Evolutionary conservation across 2,329 filamentous ascomycete genomes (phyloP).

Genomic region (Escovopsis weberi): DNA sequence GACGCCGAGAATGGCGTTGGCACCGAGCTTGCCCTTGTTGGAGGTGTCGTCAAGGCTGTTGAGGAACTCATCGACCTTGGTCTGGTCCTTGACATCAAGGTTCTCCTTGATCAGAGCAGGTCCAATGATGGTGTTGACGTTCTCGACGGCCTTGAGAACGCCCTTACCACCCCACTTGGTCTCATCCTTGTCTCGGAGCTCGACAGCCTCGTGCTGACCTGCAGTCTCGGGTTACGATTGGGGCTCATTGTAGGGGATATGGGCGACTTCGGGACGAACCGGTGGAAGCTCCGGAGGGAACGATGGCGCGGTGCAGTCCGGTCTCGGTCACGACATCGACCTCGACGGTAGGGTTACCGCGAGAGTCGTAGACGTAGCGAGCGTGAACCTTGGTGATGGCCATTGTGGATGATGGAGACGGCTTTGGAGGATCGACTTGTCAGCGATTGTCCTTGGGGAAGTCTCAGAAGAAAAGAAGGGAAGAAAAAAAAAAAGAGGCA

Average conservation of each 20-base stretch:
- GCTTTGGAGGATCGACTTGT: background rate
- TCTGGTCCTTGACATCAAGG: conserved; percentile 77
- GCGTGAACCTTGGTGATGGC: conserved; percentile 80
- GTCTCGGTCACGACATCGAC: conserved; percentile 94
- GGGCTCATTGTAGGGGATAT: conserved; percentile 5
- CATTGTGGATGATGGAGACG: conserved; percentile 44
- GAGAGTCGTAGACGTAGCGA: conserved; percentile 96
- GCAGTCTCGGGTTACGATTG: conserved; percentile 15
- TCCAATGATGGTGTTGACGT: conserved; percentile 70
- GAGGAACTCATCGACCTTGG: conserved; percentile 70
- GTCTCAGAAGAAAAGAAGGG: too few species aligned
- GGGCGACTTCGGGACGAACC: conserved; percentile 38
- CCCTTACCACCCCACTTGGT: conserved; percentile 76
- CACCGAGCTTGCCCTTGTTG: conserved; percentile 80
- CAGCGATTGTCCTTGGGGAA: background rate
- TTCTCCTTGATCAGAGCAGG: conserved; percentile 71
- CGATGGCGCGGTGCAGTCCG: conserved; percentile 92
- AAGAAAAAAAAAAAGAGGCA: too few species aligned
- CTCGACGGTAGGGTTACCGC: conserved; percentile 95
- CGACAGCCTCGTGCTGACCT: conserved; percentile 83
- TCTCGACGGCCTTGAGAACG: conserved; percentile 72
- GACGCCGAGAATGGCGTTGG: conserved; percentile 81
- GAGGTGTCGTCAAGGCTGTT: conserved; percentile 70
- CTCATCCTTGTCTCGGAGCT: conserved; percentile 85
- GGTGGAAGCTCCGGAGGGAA: conserved; percentile 91